phyloP scores from a whole-genome alignment of 2,329 filamentous ascomycete genomes.

The Botrytis fabae region DNA sequence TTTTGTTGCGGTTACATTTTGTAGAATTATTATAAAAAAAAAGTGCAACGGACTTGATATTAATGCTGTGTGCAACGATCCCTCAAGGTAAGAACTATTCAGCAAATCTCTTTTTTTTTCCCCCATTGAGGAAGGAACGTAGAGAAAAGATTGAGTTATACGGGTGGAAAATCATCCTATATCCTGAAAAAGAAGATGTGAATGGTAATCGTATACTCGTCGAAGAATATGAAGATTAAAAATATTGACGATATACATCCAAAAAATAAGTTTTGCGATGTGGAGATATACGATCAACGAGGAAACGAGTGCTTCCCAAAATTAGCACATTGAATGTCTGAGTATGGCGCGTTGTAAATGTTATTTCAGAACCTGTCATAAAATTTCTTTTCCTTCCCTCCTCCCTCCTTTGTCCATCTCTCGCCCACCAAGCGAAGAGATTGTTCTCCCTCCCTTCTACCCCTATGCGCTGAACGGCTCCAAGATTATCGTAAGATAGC shows the following conservation, averaged over 20 bases:
- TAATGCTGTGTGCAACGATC: background rate
- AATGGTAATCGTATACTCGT: background rate
- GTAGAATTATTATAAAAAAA: background rate
- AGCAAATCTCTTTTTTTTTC: background rate
- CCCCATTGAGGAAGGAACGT: background rate
- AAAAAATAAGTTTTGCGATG: background rate
- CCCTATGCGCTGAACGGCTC: too few relatives aligned
- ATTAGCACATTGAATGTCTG: background rate
- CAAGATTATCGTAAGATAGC: too few relatives aligned
- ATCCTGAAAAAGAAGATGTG: background rate
- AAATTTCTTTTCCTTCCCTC: background rate
- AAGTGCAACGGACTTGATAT: background rate
- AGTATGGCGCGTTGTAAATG: background rate
- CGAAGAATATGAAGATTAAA: background rate
- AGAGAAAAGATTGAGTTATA: background rate
- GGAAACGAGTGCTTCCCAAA: background rate
- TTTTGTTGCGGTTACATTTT: background rate
- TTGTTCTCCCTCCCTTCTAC: fast-evolving
- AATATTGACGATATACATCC: background rate
- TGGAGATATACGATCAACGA: background rate
- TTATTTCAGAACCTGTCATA: background rate
- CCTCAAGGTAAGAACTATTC: background rate
- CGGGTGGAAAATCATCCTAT: fast-evolving
- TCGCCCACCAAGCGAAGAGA: fast-evolving
- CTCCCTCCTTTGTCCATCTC: background rate